These are phyloP conservation scores for Chalciporus sp. DNA, from an alignment of 1,284 basidiomycete species.

Conservation along the genomic window DNA sequence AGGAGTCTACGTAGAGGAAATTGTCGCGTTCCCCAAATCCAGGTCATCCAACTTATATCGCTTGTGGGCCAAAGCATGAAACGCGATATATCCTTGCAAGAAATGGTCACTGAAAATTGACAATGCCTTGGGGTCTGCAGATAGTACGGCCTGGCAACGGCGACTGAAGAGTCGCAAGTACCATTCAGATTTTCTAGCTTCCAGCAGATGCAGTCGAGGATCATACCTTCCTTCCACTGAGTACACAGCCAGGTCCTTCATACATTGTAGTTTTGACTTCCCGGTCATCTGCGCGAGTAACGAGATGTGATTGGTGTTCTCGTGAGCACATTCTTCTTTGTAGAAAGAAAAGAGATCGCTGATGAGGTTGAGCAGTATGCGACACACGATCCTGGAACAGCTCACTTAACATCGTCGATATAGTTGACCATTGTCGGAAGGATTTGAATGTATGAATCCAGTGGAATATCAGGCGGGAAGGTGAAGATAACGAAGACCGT, in stretches of 20 bases:
- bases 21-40: background rate
- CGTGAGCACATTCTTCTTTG: slow-evolving; percentile 5
- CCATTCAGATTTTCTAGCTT: background rate
- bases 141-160: slow-evolving; percentile 3
- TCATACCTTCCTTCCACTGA: slow-evolving; percentile 8
- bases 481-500: slow-evolving; percentile 11
- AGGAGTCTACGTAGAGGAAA: background rate
- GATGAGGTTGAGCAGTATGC: background rate
- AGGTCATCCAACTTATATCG: slow-evolving; percentile 9
- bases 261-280: slow-evolving; percentile 11
- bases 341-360: slow-evolving; percentile 12
- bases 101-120: slow-evolving; percentile 5
- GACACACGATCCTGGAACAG: too few species aligned
- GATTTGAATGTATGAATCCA: slow-evolving; percentile 7
- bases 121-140: slow-evolving; percentile 6
- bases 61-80: slow-evolving; percentile 10
- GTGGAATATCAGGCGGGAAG: slow-evolving; percentile 7
- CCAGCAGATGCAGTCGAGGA: background rate
- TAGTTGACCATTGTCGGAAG: slow-evolving; percentile 11
- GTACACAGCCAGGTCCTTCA: slow-evolving; percentile 7
- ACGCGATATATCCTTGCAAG: slow-evolving; percentile 7
- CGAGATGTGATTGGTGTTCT: slow-evolving; percentile 4
- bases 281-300: slow-evolving; percentile 6
- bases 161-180: background rate
- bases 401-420: slow-evolving; percentile 12